A percentile compares a stretch with the other conserved stretches of the same genome.
phyloP scores from a whole-genome alignment of 768 basidiomycete species.

The Lyophyllum atratum region DNA sequence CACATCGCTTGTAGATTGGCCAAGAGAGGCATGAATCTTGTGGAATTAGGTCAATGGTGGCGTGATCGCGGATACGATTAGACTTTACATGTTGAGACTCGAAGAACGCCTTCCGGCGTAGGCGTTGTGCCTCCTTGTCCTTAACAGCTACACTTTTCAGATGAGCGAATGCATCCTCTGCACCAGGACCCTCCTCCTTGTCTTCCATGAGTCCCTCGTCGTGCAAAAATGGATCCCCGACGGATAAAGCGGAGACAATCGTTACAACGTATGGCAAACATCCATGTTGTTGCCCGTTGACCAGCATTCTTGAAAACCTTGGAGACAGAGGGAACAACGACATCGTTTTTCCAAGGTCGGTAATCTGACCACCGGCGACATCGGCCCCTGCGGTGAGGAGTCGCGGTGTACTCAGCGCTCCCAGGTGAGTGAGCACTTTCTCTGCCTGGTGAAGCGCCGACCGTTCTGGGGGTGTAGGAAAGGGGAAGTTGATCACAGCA shows the following conservation, averaged over 20 bases:
- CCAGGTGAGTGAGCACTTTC: conserved; percentile 74
- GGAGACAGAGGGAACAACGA: conserved; percentile 92
- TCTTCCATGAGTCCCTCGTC: conserved; percentile 66
- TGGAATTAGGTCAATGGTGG: background rate
- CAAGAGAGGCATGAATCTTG: conserved; percentile 79
- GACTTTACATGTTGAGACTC: conserved; percentile 72
- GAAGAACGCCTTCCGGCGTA: conserved; percentile 78
- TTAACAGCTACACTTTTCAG: conserved; percentile 47
- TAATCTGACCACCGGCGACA: conserved; percentile 60
- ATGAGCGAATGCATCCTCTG: conserved; percentile 39
- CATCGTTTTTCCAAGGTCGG: conserved; percentile 91
- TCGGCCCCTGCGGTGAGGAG: conserved; percentile 20
- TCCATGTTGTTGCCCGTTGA: conserved; percentile 84
- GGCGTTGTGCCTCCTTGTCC: conserved; percentile 58
- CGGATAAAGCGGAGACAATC: conserved; percentile 87
- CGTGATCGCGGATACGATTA: background rate
- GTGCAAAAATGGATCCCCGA: conserved; percentile 94
- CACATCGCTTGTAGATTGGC: conserved; percentile 79
- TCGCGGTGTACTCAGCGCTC: conserved; percentile 62
- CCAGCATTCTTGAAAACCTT: conserved; percentile 94
- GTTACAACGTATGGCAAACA: conserved; percentile 87
- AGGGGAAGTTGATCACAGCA: conserved; percentile 94
- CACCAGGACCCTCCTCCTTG: conserved; percentile 33
- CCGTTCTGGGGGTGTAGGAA: conserved; percentile 93
- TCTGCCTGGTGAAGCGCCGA: conserved; percentile 78